Conservation (phyloP, 805 yeast genomes). For the Yarrowia sp. region DNA sequence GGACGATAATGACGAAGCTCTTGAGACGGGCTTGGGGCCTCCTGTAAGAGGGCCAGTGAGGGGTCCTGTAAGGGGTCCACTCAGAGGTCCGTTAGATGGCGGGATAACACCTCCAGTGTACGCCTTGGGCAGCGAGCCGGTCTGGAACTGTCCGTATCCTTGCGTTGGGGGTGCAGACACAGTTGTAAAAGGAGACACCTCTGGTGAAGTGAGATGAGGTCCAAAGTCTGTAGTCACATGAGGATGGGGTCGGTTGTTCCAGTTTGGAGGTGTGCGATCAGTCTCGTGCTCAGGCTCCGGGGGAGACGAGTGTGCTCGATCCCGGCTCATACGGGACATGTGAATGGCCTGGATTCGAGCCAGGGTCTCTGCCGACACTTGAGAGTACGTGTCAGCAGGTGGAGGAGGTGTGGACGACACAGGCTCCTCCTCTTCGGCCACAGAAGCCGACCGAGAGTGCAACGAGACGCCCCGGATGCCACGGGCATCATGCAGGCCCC, state of each 20-base stretch:
- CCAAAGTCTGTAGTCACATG: conserved; percentile 32
- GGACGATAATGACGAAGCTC: conserved; percentile 39
- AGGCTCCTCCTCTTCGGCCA: conserved; percentile 2
- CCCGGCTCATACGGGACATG: conserved; percentile 61
- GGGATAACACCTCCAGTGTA: conserved; percentile 32
- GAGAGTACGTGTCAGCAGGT: background rate
- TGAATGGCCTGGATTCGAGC: conserved; percentile 86
- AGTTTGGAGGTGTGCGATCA: conserved; percentile 28
- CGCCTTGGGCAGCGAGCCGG: conserved; percentile 15
- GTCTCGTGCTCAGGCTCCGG: conserved; percentile 30
- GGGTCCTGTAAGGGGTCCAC: conserved; percentile 11
- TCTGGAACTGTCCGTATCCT: conserved; percentile 22
- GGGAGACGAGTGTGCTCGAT: conserved; percentile 36
- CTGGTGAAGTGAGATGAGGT: conserved; percentile 29
- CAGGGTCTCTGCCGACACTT: conserved; percentile 64
- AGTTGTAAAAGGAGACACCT: conserved; percentile 30
- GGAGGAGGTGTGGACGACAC: background rate
- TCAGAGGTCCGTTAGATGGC: conserved; percentile 22
- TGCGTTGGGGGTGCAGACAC: conserved; percentile 4
- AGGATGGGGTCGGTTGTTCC: conserved; percentile 31
- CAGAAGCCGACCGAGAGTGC: conserved; percentile 3
- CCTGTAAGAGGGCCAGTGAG: background rate
- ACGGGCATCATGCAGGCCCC: conserved; percentile 12
- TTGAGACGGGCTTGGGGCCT: conserved; percentile 31
- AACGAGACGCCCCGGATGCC: conserved; percentile 1